phyloP scores from a whole-genome alignment of 1,284 basidiomycete genomes.

The Rhodotorula glutinis region DNA sequence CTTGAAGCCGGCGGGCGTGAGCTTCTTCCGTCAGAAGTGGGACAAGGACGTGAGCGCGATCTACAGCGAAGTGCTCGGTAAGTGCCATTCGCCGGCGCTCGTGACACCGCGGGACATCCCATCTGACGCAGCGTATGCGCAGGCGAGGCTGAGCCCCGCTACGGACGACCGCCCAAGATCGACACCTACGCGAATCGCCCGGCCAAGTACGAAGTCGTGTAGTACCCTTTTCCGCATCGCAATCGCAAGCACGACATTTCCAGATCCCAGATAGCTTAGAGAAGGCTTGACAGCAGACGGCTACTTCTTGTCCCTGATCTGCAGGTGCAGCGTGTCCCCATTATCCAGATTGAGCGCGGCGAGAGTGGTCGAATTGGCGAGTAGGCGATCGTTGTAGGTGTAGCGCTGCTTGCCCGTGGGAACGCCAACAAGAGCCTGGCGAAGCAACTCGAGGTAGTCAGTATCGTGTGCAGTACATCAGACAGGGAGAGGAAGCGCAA shows the following conservation, averaged over 20 bases:
- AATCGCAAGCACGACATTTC: not conserved
- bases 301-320: slow-evolving; percentile 65
- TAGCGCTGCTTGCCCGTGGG: slow-evolving; percentile 40
- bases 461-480: not conserved
- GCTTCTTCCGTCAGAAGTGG: slow-evolving; percentile 83
- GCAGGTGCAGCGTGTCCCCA: slow-evolving; percentile 72
- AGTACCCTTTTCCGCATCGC: not conserved
- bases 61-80: slow-evolving; percentile 66
- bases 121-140: slow-evolving; percentile 15
- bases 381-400: slow-evolving; percentile 64
- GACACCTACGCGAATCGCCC: slow-evolving; percentile 55
- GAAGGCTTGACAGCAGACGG: slow-evolving; percentile 41
- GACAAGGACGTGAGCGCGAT: slow-evolving; percentile 63
- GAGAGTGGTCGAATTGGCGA: slow-evolving; percentile 77
- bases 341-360: slow-evolving; percentile 85
- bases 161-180: slow-evolving; percentile 59
- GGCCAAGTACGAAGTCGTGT: slow-evolving; percentile 32
- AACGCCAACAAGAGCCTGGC: slow-evolving; percentile 30
- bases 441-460: not conserved
- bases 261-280: too few relatives aligned
- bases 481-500: slow-evolving; percentile 62
- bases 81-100: slow-evolving; percentile 47
- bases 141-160: slow-evolving; percentile 64
- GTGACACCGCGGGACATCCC: not conserved
- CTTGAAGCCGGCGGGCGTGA: slow-evolving; percentile 60